Evolutionary conservation across 257 asterid species (phyloP).

Genomic region (Echites panduratus): DNA sequence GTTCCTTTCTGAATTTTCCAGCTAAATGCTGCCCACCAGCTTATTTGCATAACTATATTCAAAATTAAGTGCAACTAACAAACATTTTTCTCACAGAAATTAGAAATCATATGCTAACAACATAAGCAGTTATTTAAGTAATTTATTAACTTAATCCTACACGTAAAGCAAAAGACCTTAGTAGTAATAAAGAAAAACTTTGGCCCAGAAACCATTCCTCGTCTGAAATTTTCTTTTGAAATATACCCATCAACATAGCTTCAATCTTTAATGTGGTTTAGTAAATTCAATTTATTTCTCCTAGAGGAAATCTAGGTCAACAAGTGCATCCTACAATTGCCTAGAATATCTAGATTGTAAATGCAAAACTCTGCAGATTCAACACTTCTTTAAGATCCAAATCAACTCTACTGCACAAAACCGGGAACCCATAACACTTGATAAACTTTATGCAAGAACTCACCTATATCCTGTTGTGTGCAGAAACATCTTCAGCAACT

Average conservation of each 20-base stretch:
- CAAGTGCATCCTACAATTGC: neutral
- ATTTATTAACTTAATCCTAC: neutral
- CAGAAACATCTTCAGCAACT: conserved; percentile 88
- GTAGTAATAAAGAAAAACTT: neutral
- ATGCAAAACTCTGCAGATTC: neutral
- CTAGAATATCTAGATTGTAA: neutral
- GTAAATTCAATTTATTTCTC: neutral
- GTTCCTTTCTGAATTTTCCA: no score
- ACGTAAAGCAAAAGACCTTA: neutral
- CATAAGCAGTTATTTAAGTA: neutral
- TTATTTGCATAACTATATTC: neutral
- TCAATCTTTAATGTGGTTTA: neutral
- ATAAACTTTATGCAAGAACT: conserved; percentile 23
- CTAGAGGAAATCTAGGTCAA: neutral
- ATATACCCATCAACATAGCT: neutral
- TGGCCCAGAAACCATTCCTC: neutral
- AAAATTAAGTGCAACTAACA: neutral
- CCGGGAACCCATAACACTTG: conserved; percentile 8
- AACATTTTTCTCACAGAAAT: neutral
- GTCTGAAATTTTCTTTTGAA: neutral
- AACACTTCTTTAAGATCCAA: neutral
- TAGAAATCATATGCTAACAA: neutral
- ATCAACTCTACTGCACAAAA: neutral
- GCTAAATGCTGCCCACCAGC: neutral
- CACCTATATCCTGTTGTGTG: conserved; percentile 75